Evolutionary conservation across 768 basidiomycete species (phyloP), one percentile per base, ranked within the genome.

Genomic region (Tylopilus rubrobrunneus): DNA sequence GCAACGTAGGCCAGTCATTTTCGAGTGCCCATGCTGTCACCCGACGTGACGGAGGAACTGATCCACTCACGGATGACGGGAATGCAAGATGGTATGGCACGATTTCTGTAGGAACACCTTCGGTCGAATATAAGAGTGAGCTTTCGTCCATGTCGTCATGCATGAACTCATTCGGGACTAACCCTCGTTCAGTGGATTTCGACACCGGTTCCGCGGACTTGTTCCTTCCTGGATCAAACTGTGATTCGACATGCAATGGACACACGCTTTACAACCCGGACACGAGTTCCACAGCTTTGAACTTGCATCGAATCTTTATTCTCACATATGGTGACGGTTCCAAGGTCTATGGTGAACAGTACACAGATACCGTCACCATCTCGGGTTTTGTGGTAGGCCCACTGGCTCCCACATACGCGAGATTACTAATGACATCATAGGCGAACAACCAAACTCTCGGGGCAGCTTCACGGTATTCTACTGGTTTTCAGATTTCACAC

Each of bases 261-360:
- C 75, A 78, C 57, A 65, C 56, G 27, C 57, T 57, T 41, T 78
- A 77, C 57, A 58, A 72, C 48, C 65, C 77, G 9, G 58, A 62
- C 11, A 29, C 53, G 8, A 73, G 69, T 10, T 65, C 69, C 2
- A 67, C 75, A 0, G 62, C 72, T 23, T 44, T 50, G 9, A 51
- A 66, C 52, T 48, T 62, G 36, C 31, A 59, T 21, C 37, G 54
- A 17, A 53, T 31, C 0, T 77, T 80, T 61, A 50, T 56, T 1
- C 67, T 79, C 25, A 0, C 47, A 27, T 82, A 79, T 48, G 78
- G 73, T 3, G 78, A 81, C 52, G 74, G 74, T 6, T 76, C 75
- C 5, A 59, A 64, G 7, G 74, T 76, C 15, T 48, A 53, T 19
- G 78, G 79, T 2, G 57, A 64, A 33, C 60, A 74, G 27, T 79